Evolutionary conservation across 75 land plant species (phyloP).

Genomic region (Pinus albicaulis): DNA sequence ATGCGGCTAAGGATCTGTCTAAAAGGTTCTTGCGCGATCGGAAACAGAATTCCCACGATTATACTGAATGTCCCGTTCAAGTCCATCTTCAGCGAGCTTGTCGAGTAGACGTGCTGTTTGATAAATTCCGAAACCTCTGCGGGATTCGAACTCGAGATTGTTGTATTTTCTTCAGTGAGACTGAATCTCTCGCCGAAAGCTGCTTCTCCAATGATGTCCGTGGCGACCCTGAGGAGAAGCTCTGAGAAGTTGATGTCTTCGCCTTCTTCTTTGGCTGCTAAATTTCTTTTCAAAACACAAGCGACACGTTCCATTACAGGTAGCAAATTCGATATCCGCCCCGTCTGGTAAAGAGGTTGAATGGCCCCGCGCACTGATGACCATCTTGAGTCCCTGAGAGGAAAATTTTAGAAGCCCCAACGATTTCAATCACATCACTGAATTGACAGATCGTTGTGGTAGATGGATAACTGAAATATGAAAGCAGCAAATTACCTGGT

Average conservation of each 20-base stretch:
- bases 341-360: slow-evolving; percentile 58
- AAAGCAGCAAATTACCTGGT: slow-evolving; percentile 36
- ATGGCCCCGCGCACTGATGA: slow-evolving; percentile 71
- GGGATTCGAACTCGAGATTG: background rate
- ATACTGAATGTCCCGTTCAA: slow-evolving; percentile 58
- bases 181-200: slow-evolving; percentile 73
- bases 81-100: slow-evolving; percentile 64
- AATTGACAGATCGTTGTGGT: background rate
- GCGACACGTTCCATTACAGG: slow-evolving; percentile 60
- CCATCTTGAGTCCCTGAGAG: slow-evolving; percentile 65
- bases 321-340: slow-evolving; percentile 37
- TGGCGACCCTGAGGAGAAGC: slow-evolving; percentile 53
- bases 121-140: slow-evolving; percentile 54
- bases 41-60: slow-evolving; percentile 57
- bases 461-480: background rate
- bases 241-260: slow-evolving; percentile 61
- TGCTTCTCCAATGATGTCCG: slow-evolving; percentile 71
- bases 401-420: background rate
- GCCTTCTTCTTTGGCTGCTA: slow-evolving; percentile 7
- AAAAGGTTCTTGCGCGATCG: slow-evolving; percentile 62
- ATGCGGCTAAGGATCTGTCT: slow-evolving; percentile 46
- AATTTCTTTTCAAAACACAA: slow-evolving; percentile 21
- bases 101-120: slow-evolving; percentile 57
- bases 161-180: slow-evolving; percentile 25
- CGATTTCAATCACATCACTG: background rate